Evolutionary conservation across 2,329 filamentous ascomycete genomes (phyloP).

Genomic region (Moelleriella libera): DNA sequence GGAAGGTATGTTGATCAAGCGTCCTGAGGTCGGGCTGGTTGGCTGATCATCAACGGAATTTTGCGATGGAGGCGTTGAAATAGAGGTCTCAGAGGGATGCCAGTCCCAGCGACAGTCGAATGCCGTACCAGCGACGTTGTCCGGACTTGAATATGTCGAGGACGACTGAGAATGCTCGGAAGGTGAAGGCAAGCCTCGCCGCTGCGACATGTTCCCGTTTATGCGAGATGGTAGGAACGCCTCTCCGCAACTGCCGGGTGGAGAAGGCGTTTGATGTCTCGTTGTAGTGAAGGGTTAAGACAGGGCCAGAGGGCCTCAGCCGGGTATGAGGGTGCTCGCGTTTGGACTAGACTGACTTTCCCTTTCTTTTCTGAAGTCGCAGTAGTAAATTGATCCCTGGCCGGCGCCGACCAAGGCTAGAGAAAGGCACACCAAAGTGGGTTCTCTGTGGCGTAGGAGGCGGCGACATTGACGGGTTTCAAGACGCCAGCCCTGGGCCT

Average conservation of each 20-base stretch:
- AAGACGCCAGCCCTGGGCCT: slow-evolving; percentile 26
- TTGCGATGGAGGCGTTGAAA: slow-evolving; percentile 9
- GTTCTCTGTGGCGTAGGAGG: slow-evolving; percentile 1
- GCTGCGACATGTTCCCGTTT: slow-evolving; percentile 35
- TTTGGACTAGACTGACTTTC: not conserved
- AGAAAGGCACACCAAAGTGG: not conserved
- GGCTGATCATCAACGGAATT: slow-evolving; percentile 19
- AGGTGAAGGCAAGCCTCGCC: slow-evolving; percentile 25
- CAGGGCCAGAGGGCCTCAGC: not conserved
- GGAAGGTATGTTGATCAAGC: slow-evolving; percentile 10
- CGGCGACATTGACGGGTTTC: slow-evolving; percentile 14
- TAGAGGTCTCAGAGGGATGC: slow-evolving; percentile 6
- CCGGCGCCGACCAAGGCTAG: not conserved
- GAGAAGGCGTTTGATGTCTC: not conserved
- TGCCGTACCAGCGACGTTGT: slow-evolving; percentile 1
- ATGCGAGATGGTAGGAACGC: slow-evolving; percentile 6
- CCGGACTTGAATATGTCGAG: slow-evolving; percentile 1
- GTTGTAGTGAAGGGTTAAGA: not conserved
- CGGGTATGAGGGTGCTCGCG: slow-evolving; percentile 1
- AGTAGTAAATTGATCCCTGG: not conserved
- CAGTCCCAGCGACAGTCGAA: slow-evolving; percentile 1
- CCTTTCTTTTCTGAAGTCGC: not conserved
- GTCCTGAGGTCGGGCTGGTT: slow-evolving; percentile 31
- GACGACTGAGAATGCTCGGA: not conserved
- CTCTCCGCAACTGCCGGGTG: slow-evolving; percentile 4